Base-by-base conservation (phyloP, 805 yeast genomes). In the Saccharomycopsis olivae region DNA sequence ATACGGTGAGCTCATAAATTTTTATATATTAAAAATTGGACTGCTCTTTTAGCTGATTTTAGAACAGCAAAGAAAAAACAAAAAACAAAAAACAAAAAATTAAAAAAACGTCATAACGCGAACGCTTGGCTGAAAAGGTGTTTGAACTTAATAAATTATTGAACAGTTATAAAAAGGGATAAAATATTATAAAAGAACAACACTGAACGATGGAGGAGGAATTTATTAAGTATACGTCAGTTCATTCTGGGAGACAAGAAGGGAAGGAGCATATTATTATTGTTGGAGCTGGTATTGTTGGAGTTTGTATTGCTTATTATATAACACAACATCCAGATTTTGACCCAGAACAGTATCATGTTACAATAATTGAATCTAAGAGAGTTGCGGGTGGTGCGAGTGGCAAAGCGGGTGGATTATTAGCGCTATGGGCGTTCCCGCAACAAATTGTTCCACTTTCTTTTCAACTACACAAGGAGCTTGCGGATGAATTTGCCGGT, bases 381-480 rank as follows among this genome's bases (percentile, higher is more conserved):
- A 68, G 95, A 52, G 94, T 94, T 4, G 98, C 97, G 0, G 94
- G 96, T 38, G 97, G 96, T 35, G 97, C 98, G 15, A 74, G 86
- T 31, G 98, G 98, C 40, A 92, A 89, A 53, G 97, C 98, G 5
- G 98, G 97, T 33, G 98, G 98, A 0, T 66, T 89, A 36, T 61
- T 89, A 37, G 96, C 97, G 1, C 69, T 83, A 17, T 88, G 96
- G 94, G 97, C 97, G 0, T 92, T 92, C 59, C 98, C 98, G 1
- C 87, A 81, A 51, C 95, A 85, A 57, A 75, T 89, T 37, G 97
- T 87, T 5, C 92, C 95, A 0, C 65, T 89, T 40, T 79, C 94
- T 35, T 92, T 87, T 61, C 71, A 73, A 48, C 66, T 89, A 47
- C 98, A 89, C 61, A 85, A 80, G 53, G 80, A 87, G 44, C 67